phyloP scores from a whole-genome alignment of 331 rosid species.

The Dryas integrifolia region DNA sequence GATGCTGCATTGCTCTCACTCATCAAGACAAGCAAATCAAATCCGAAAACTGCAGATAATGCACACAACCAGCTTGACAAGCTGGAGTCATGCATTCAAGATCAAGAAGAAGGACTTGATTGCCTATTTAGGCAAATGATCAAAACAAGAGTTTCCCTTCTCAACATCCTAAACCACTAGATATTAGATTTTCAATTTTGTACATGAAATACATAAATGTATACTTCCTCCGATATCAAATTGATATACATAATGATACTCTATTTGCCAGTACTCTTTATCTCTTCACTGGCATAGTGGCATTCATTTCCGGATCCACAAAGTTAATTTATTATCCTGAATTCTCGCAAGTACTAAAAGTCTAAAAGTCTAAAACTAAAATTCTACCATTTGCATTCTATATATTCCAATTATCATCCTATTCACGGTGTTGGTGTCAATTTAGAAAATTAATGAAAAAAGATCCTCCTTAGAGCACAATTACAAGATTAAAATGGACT shows the following conservation, averaged over 20 bases:
- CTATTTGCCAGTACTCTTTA: not conserved
- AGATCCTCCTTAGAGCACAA: not conserved
- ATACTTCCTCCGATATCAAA: not conserved
- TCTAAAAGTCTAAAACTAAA: not conserved
- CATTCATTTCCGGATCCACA: not conserved
- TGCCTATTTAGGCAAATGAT: constrained; percentile 26
- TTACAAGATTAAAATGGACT: not conserved
- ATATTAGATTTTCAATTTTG: not conserved
- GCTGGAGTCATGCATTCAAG: constrained; percentile 31
- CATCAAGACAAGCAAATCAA: constrained; percentile 13
- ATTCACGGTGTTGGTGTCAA: too few relatives aligned
- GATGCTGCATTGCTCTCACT: constrained; percentile 17
- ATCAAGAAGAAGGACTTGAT: constrained; percentile 28
- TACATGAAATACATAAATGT: not conserved
- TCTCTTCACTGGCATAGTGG: not conserved
- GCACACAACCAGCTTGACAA: constrained; percentile 20
- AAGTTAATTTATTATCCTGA: not conserved
- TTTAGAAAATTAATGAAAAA: too few relatives aligned
- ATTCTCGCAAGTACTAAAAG: not conserved
- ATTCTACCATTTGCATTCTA: not conserved
- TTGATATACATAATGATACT: not conserved
- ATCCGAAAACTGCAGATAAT: not conserved
- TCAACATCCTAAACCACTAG: constrained; percentile 38
- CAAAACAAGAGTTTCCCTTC: constrained; percentile 32
- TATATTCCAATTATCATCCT: too few relatives aligned